Conservation (phyloP, 2,329 filamentous ascomycete genomes). For the Elsinoe batatas region DNA sequence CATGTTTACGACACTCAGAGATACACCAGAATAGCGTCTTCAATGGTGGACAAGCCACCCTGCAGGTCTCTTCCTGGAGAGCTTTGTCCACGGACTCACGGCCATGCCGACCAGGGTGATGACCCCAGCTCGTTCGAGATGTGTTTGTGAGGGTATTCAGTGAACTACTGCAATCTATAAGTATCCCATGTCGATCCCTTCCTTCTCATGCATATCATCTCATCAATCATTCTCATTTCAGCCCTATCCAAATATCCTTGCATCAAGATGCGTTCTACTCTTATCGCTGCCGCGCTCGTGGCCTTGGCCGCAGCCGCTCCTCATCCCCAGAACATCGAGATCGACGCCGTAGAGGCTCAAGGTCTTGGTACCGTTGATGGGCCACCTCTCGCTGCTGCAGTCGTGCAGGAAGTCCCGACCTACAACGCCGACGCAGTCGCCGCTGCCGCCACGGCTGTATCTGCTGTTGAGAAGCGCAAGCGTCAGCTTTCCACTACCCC, state of each 20-base stretch:
- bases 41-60: conserved; percentile 8
- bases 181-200: conserved; percentile 8
- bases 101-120: not conserved
- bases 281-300: conserved; percentile 5
- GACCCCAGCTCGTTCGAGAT: not conserved
- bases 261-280: not conserved
- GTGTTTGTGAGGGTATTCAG: not conserved
- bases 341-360: conserved; percentile 17
- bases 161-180: conserved; percentile 2
- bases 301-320: not conserved
- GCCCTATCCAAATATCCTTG: not conserved
- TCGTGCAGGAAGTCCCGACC: conserved; percentile 9
- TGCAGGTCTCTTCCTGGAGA: conserved; percentile 9
- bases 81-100: not conserved
- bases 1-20: not conserved
- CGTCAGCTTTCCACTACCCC: not conserved
- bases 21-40: conserved; percentile 2
- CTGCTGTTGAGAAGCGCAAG: not conserved
- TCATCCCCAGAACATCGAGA: conserved; percentile 18
- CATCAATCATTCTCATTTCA: not conserved
- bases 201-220: not conserved
- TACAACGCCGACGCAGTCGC: conserved; percentile 11
- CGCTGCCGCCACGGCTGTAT: conserved; percentile 7
- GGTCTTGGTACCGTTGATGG: conserved; percentile 14
- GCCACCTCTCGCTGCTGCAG: conserved; percentile 12